phyloP scores from a whole-genome alignment of 176 grass and related monocot genomes.

The Otatea glauca region DNA sequence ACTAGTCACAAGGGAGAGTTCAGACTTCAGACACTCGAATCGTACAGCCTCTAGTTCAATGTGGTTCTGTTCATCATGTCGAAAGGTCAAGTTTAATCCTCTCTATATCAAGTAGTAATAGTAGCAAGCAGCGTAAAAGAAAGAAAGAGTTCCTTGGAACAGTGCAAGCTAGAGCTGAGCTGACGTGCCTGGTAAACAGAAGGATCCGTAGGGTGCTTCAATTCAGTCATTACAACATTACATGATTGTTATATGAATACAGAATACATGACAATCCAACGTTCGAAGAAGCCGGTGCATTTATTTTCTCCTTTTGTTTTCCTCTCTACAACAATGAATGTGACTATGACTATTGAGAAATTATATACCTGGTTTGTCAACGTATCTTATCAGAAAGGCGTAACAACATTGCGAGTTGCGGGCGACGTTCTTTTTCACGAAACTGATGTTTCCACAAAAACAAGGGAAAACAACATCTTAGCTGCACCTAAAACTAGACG shows the following conservation, averaged over 20 bases:
- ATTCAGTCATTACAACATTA: slow-evolving; percentile 12
- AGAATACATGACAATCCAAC: background rate
- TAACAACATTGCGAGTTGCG: slow-evolving; percentile 21
- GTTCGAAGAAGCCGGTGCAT: slow-evolving; percentile 30
- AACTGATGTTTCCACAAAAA: slow-evolving; percentile 4
- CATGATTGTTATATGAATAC: background rate
- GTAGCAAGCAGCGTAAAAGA: background rate
- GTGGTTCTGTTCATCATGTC: background rate
- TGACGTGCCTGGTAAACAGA: background rate
- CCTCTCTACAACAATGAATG: slow-evolving; percentile 55
- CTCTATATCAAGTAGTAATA: background rate
- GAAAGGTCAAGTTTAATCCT: background rate
- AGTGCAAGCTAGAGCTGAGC: background rate
- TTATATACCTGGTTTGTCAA: slow-evolving; percentile 48
- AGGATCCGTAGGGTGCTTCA: background rate
- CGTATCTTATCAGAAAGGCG: slow-evolving; percentile 23
- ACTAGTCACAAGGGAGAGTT: background rate
- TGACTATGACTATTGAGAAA: slow-evolving; percentile 46
- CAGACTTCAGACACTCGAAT: background rate
- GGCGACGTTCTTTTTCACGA: background rate
- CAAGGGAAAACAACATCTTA: background rate
- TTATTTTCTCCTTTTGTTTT: slow-evolving; percentile 24
- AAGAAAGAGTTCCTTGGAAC: background rate
- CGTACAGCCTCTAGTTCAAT: background rate
- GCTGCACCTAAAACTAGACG: slow-evolving; percentile 44